Evolutionary conservation across 176 grass and related monocot species (phyloP), one percentile per base, ranked within the genome.

Genomic region (Phragmites australis): DNA sequence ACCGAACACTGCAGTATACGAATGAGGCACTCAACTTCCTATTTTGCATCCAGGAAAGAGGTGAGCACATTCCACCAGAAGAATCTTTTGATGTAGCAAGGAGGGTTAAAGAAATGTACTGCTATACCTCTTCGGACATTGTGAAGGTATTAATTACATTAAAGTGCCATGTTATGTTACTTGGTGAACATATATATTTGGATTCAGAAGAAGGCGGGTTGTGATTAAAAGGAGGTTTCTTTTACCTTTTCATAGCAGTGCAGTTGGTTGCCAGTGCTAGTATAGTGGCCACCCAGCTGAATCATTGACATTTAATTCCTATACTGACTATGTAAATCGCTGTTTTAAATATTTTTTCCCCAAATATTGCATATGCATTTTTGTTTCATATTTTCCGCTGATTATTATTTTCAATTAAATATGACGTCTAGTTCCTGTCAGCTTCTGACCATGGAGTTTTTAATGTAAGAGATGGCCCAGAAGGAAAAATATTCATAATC

Each of bases 91-190:
- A 99, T 63, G 84, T 95, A 46, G 90, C 92, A 54, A 88, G 90
- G 82, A 99, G 91, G 81, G 68, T 93, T 14, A 99, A 99, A 89
- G 96, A 99, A 89, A 91, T 79, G 74, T 95, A 88, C 79, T 93
- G 96, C 57, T 99, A 99, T 75, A 99, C 96, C 44, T 99, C 88
- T 83, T 94, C 96, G 19, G 96, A 99, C 74, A 99, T 99, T 85
- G 96, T 99, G 74, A 99, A 99, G 96, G 96, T 99, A 93, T 66
- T 39, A 52, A 39, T 49, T 32, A 21, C 27, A 52, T 68, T 12
- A 10, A 31, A 70, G 11, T 21, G 9, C 22, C 23, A 83, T 82
- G 22, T n/a, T 17, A 48, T 60, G 68, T 17, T 68, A 61, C 22
- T 37, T 66, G 18, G 47, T 52, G 30, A 34, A 46, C 22, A 49